Base-by-base conservation (phyloP, 2,329 filamentous ascomycete genomes). In the Alternaria panax region DNA sequence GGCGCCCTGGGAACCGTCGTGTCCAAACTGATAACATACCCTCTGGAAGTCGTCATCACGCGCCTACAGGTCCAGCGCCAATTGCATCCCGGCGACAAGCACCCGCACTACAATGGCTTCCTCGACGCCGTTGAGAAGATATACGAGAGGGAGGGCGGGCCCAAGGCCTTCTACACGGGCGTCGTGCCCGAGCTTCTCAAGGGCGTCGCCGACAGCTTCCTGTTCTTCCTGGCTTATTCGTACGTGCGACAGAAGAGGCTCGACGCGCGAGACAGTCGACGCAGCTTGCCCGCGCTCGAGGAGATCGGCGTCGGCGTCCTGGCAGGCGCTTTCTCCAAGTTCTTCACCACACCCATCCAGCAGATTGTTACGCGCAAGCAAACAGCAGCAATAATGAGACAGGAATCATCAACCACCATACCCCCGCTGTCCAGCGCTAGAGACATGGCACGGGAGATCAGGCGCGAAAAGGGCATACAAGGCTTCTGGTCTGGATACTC, bases 401-500 rank as follows among this genome's bases (percentile, higher is more conserved):
- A 81, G 11, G 73, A 80, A 36, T 73, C 75, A 1, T 71, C 66
- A 2, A 69, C 73, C 2, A 69, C 68, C 7, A 66, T 69, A 9
- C 69, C 67, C 36, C 68, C 72, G 27, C 65, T 74, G 24, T 76
- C 78, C 30, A 69, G 75, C 70, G 64, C 83, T 75, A 60, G 82
- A 27, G 83, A 89, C 51, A 91, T 92, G 28, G 83, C 89, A 18
- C 77, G 81, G 1, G 83, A 86, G 41, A 93, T 96, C 60, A 80
- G 82, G 40, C 71, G 80, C 2, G 90, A 94, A 73, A 90, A 90
- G 67, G 92, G 93, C 0, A 60, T 93, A 9, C 74, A 82, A 43
- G 92, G 92, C 2, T 90, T 97, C 69, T 97, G 93, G 93, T 90
- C 92, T 0, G 93, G 93, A 0, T 96, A 96, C 76, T 92, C 90